These are phyloP conservation scores for Cyclotella kingstonii DNA, from an alignment of 108 stramenopile species.

Conservation along the genomic window DNA sequence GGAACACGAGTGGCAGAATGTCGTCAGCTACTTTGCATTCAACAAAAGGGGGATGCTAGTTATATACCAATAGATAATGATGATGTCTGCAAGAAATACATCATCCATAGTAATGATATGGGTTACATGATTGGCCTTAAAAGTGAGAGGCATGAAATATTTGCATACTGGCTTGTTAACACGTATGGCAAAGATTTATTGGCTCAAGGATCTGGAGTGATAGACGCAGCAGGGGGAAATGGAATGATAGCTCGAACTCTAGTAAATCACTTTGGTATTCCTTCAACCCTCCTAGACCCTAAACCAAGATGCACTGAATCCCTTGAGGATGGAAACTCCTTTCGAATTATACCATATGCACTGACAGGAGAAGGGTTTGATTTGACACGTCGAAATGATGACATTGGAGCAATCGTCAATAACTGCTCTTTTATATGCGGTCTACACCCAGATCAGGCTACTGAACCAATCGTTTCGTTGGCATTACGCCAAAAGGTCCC, in stretches of 20 bases:
- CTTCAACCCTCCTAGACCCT: conserved; percentile 34
- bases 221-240: conserved; percentile 47
- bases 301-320: conserved; percentile 30
- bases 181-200: conserved; percentile 18
- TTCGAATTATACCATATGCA: conserved; percentile 43
- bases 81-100: conserved; percentile 13
- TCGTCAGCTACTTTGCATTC: conserved; percentile 7
- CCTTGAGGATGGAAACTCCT: conserved; percentile 2
- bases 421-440: conserved; percentile 40
- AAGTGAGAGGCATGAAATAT: conserved; percentile 27
- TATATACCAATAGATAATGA: conserved; percentile 9
- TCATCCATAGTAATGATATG: neutral
- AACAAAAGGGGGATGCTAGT: conserved; percentile 11
- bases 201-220: conserved; percentile 29
- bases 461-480: conserved; percentile 39
- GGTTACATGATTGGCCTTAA: conserved; percentile 1
- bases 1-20: conserved; percentile 40
- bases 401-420: conserved; percentile 8
- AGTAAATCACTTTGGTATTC: conserved; percentile 18
- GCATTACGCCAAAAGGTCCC: conserved; percentile 38
- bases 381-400: conserved; percentile 19
- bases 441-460: conserved; percentile 53
- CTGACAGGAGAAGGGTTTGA: conserved; percentile 43
- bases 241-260: conserved; percentile 35
- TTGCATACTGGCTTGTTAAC: conserved; percentile 30